phyloP scores from a whole-genome alignment of 768 basidiomycete species.

The Mycena belliarum region DNA sequence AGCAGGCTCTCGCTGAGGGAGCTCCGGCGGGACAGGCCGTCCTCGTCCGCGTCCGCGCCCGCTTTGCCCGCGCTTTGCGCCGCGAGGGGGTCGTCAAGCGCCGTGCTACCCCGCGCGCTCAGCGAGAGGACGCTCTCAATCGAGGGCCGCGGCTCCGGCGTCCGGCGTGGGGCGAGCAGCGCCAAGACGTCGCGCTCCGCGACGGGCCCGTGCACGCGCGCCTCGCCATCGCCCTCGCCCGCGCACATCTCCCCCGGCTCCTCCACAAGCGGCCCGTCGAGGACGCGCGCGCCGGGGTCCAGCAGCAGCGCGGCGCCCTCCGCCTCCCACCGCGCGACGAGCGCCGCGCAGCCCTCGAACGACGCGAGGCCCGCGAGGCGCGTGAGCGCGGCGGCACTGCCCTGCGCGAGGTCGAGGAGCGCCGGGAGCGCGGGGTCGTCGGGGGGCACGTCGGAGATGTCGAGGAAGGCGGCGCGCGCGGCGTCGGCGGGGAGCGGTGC shows the following conservation, averaged over 20 bases:
- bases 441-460: slow-evolving; percentile 18
- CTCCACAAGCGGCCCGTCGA: not conserved
- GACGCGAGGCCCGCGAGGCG: slow-evolving; percentile 13
- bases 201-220: not conserved
- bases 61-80: no score
- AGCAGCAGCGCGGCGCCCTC: slow-evolving; percentile 10
- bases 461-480: slow-evolving; percentile 18
- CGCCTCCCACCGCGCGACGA: slow-evolving; percentile 11
- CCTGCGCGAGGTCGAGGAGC: slow-evolving; percentile 12
- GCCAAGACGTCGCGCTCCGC: not conserved
- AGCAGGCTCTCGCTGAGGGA: not conserved
- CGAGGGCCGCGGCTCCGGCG: not conserved
- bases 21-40: no score
- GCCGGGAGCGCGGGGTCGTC: slow-evolving; percentile 2
- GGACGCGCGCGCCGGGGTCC: not conserved
- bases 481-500: slow-evolving; percentile 1
- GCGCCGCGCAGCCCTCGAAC: slow-evolving; percentile 18
- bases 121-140: not conserved
- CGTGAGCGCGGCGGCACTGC: not conserved
- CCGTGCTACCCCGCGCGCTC: not conserved
- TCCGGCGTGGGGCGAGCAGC: not conserved
- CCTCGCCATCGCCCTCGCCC: not conserved
- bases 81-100: not conserved
- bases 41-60: no score
- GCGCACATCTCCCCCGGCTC: slow-evolving; percentile 7